Percentiles rank a stretch among this genome's conserved stretches.
phyloP scores from a whole-genome alignment of 495 filamentous ascomycete genomes.

The Saxispiralis lemnorum region DNA sequence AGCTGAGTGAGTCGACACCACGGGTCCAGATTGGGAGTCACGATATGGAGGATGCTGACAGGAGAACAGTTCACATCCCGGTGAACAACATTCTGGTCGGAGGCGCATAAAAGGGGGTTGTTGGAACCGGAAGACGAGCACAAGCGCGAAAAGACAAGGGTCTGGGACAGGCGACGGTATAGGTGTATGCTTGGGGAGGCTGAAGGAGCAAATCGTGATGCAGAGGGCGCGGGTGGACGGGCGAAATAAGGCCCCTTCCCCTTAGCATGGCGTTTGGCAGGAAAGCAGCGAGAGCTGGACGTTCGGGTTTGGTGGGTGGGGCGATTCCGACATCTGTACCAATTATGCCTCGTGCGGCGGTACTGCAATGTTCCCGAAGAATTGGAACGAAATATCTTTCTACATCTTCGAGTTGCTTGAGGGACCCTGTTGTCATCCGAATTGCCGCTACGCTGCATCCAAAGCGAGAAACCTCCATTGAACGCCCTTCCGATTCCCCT shows the following conservation, averaged over 20 bases:
- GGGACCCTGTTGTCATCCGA: no score
- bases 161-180: no score
- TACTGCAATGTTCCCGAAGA: no score
- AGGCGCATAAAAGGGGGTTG: slow-evolving; percentile 32
- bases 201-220: background rate
- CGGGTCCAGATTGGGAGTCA: background rate
- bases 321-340: no score
- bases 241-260: background rate
- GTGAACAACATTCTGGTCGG: slow-evolving; percentile 72
- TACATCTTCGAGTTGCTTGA: no score
- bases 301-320: background rate
- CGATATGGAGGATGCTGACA: background rate
- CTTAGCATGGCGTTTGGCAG: no score
- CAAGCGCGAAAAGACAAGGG: no score
- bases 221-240: background rate
- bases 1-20: slow-evolving; percentile 50
- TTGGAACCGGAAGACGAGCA: background rate
- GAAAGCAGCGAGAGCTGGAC: background rate
- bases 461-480: slow-evolving; percentile 3
- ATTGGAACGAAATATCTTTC: no score
- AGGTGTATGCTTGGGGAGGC: no score
- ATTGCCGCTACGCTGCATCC: background rate
- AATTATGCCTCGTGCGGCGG: no score
- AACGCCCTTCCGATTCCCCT: background rate
- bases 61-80: slow-evolving; percentile 50